Conservation (phyloP, 2,329 filamentous ascomycete species). For the Didymella lethalis region DNA sequence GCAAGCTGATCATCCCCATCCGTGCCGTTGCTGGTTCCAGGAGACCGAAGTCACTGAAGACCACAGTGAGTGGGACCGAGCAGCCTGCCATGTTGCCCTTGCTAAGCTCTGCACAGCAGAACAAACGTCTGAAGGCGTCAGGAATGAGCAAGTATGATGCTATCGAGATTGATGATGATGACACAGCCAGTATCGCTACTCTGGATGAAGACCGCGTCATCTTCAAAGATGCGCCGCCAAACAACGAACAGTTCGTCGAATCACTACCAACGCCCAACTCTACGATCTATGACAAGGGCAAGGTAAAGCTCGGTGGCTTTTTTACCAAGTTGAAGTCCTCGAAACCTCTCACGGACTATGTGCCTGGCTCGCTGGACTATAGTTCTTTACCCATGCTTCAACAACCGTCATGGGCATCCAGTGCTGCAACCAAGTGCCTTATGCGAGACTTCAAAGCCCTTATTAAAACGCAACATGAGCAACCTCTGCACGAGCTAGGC, state of each 20-base stretch:
- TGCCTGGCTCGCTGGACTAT: conserved; percentile 71
- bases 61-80: conserved; percentile 18
- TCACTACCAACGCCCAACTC: conserved; percentile 39
- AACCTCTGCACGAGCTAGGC: conserved; percentile 71
- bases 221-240: conserved; percentile 40
- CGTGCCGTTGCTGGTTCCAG: conserved; percentile 59
- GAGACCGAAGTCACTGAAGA: conserved; percentile 38
- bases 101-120: conserved; percentile 23
- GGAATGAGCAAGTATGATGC: conserved; percentile 47
- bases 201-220: conserved; percentile 58
- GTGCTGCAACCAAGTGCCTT: conserved; percentile 67
- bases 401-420: conserved; percentile 70
- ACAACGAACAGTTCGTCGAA: conserved; percentile 22
- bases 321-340: conserved; percentile 34
- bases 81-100: neutral
- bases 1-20: conserved; percentile 60
- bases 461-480: conserved; percentile 68
- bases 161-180: conserved; percentile 53
- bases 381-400: conserved; percentile 69
- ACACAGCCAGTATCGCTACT: conserved; percentile 58
- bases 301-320: conserved; percentile 35
- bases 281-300: conserved; percentile 36
- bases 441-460: conserved; percentile 70
- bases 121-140: conserved; percentile 42
- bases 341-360: conserved; percentile 65